Percentiles rank a stretch among this genome's conserved stretches.
These are phyloP conservation scores for Gamsiella multidivaricata DNA, from an alignment of 192 early-diverging fungal species.

Conservation along the genomic window DNA sequence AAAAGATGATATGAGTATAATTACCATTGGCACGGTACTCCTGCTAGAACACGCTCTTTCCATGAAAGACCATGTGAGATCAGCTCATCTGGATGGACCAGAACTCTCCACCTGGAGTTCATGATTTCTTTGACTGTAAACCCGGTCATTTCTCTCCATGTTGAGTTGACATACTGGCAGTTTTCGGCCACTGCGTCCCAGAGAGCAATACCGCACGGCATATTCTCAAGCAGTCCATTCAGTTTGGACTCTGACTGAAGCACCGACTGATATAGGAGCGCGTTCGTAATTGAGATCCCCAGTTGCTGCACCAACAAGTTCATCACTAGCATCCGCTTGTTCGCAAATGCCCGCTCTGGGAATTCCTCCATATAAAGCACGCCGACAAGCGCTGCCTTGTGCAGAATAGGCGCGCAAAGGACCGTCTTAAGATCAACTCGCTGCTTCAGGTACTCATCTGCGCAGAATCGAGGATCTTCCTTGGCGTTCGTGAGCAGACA, in stretches of 20 bases:
- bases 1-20: not conserved
- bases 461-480: constrained; percentile 50
- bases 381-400: constrained; percentile 57
- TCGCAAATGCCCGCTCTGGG: constrained; percentile 55
- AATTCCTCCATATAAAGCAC: constrained; percentile 63
- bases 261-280: constrained; percentile 60
- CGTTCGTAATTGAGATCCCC: constrained; percentile 64
- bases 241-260: constrained; percentile 48
- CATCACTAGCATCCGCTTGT: constrained; percentile 56
- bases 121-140: constrained; percentile 34
- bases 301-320: constrained; percentile 61
- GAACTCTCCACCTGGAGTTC: constrained; percentile 1
- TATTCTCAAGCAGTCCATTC: constrained; percentile 48
- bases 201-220: constrained; percentile 48
- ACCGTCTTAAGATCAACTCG: constrained; percentile 55
- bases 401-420: constrained; percentile 60
- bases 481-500: constrained; percentile 44
- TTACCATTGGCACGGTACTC: constrained; percentile 42
- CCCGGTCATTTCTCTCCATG: constrained; percentile 45
- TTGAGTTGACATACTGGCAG: constrained; percentile 40
- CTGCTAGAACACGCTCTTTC: constrained; percentile 25
- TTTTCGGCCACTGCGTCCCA: constrained; percentile 38
- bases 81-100: constrained; percentile 34
- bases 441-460: constrained; percentile 40
- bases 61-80: constrained; percentile 24